Conservation (phyloP, 169 alveolate genomes). For the Besnoitia besnoiti region DNA sequence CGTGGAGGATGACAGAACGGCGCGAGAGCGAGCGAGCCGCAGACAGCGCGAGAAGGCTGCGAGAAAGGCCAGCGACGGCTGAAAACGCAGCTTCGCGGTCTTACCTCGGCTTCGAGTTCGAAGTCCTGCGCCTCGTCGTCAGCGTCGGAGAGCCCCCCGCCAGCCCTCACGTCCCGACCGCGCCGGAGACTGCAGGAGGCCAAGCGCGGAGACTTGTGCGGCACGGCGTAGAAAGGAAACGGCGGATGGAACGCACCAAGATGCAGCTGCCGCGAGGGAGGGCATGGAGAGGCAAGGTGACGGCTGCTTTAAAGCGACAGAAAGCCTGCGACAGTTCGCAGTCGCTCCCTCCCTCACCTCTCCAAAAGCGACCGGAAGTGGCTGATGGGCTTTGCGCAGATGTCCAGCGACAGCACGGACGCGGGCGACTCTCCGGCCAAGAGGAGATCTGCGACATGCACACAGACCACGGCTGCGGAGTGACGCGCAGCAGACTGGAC, state of each 20-base stretch:
- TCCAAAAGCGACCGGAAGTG: not conserved
- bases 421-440: conserved; percentile 3
- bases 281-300: not conserved
- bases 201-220: not conserved
- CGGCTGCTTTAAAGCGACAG: not conserved
- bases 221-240: not conserved
- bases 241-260: not conserved
- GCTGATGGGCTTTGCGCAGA: conserved; percentile 13
- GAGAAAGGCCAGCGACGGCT: not conserved
- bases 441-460: not conserved
- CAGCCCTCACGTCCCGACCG: not conserved
- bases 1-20: not conserved
- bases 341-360: not conserved
- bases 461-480: not conserved
- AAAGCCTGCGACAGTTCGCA: not conserved
- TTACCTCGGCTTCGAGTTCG: not conserved
- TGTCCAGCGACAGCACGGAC: not conserved
- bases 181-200: not conserved
- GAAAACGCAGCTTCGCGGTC: not conserved
- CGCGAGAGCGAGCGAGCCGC: not conserved
- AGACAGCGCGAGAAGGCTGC: not conserved
- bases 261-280: not conserved
- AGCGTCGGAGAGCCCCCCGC: not conserved
- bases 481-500: no score
- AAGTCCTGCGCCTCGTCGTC: not conserved